Base-by-base conservation (phyloP, 176 grass and related monocot species). In the Saccharum officinarum region DNA sequence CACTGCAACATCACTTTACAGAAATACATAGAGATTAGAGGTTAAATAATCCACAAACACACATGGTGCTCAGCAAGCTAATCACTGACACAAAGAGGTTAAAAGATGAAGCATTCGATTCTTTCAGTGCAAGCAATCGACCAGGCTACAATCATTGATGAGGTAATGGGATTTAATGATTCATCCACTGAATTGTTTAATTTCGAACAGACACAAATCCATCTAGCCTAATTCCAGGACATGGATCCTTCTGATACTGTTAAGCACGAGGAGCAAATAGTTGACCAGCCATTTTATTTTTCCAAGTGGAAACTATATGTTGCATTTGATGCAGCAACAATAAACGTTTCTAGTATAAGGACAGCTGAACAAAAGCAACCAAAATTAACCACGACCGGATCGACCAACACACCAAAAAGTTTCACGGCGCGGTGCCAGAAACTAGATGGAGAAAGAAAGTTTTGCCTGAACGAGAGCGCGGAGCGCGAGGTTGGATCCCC, bases 401-500 rank as follows among this genome's bases (percentile, higher is more conserved):
- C 55, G 46, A 17, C 2, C 37, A 69, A 23, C 20, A 82, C 8
- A 36, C 40, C 13, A 47, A 73, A 47, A 73, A 17, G 42, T 28
- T 47, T 25, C 38, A 73, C 41, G 71, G 70, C 23, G 41, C 42
- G 3, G 42, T 46, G 59, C 18, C 54, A 54, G n/a, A 26, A 83
- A 36, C 44, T 18, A 67, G 45, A 83, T 30, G 55, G 80, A 30
- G 50, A 71, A 41, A 72, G n/a, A 22, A 72, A 62, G 1, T 8
- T 69, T 83, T 79, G 46, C 89, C 84, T 83, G 69, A 84, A 87
- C 10, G 89, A 54, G 69, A 87, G 60, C 60, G 69, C 40, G 33
- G 75, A 11, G 47, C 11, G 69, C 60, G 7, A 71, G 33, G 30
- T 69, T 42, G 61, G n/a, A 9, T 73, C 49, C n/a, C 60, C 89